phyloP scores from a whole-genome alignment of 148 eudicot species.

The Rhododendron molle region DNA sequence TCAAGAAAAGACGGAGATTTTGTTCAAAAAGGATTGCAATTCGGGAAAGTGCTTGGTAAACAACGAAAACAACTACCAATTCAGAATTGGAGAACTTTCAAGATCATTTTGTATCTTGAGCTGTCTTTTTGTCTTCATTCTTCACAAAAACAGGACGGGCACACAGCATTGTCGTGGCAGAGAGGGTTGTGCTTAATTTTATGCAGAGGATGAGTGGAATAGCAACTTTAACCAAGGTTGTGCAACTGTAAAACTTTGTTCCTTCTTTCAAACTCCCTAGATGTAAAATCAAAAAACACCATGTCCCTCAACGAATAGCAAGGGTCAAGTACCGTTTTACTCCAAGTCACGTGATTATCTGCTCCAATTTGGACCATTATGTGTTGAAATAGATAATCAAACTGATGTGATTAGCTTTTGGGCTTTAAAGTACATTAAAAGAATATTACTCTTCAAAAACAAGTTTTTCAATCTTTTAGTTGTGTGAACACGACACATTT shows the following conservation, averaged over 20 bases:
- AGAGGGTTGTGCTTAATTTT: slow-evolving; percentile 91
- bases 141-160: slow-evolving; percentile 61
- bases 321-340: background rate
- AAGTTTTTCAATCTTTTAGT: background rate
- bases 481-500: background rate
- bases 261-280: background rate
- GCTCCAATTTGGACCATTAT: background rate
- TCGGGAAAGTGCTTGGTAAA: slow-evolving; percentile 93
- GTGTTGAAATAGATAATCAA: background rate
- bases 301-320: background rate
- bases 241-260: background rate
- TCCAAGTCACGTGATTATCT: background rate
- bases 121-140: background rate
- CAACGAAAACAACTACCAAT: background rate
- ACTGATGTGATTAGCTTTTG: background rate
- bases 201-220: slow-evolving; percentile 99
- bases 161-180: slow-evolving; percentile 76
- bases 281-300: background rate
- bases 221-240: slow-evolving; percentile 91
- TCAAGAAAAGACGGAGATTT: slow-evolving; percentile 74
- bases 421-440: background rate
- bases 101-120: background rate
- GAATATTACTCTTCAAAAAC: background rate
- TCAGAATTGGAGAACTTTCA: background rate
- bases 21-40: slow-evolving; percentile 66